Percentiles rank a stretch among this genome's conserved stretches.
Evolutionary conservation across 2,329 filamentous ascomycete species (phyloP).

Genomic region (Epichloe sp.): DNA sequence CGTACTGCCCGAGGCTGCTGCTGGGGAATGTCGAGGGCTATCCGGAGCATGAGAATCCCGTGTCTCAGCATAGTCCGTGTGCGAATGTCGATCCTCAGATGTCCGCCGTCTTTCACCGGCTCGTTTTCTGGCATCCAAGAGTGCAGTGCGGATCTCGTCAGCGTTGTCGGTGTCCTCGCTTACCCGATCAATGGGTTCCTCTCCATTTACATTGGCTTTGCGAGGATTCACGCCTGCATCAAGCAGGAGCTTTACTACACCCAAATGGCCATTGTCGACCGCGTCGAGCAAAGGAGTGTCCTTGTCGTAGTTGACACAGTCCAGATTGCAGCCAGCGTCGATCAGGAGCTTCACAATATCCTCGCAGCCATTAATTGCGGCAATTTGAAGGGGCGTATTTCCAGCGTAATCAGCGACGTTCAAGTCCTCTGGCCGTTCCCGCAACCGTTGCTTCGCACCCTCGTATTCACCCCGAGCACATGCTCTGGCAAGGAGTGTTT

Average conservation of each 20-base stretch:
- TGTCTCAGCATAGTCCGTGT: slow-evolving; percentile 31
- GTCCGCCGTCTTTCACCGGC: slow-evolving; percentile 39
- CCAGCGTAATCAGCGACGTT: slow-evolving; percentile 86
- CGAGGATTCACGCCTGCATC: slow-evolving; percentile 83
- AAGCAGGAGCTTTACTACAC: slow-evolving; percentile 73
- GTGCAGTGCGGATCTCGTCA: slow-evolving; percentile 60
- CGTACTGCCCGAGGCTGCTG: slow-evolving; percentile 23
- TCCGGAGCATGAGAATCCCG: slow-evolving; percentile 42
- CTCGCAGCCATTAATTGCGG: slow-evolving; percentile 72
- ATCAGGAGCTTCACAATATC: slow-evolving; percentile 82
- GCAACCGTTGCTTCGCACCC: slow-evolving; percentile 57
- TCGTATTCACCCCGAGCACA: slow-evolving; percentile 79
- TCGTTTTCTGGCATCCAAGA: slow-evolving; percentile 47
- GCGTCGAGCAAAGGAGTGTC: slow-evolving; percentile 94
- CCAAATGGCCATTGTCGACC: slow-evolving; percentile 86
- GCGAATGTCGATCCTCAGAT: slow-evolving; percentile 42
- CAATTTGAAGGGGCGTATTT: slow-evolving; percentile 94
- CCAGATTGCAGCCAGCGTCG: slow-evolving; percentile 69
- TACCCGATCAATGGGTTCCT: slow-evolving; percentile 80
- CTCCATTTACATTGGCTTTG: slow-evolving; percentile 80
- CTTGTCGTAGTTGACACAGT: slow-evolving; percentile 66
- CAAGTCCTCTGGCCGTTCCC: slow-evolving; percentile 73
- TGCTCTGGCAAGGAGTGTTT: slow-evolving; percentile 79
- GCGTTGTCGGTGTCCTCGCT: slow-evolving; percentile 62
- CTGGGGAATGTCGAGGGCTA: slow-evolving; percentile 45